Base-by-base conservation (phyloP, 2,329 filamentous ascomycete genomes). In the Nemania sp. region DNA sequence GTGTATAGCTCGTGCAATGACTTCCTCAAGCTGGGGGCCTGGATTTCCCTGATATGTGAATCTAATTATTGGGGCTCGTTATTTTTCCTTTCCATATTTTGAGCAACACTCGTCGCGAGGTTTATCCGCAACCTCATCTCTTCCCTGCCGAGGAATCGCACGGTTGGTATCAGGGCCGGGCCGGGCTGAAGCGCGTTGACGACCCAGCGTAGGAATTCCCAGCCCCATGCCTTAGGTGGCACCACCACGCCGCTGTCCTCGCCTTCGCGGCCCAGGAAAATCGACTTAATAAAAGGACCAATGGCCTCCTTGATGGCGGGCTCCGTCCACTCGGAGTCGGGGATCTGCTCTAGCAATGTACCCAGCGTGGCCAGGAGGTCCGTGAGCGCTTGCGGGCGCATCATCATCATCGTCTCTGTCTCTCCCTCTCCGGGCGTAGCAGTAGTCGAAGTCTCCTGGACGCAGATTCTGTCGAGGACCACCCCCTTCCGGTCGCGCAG, bases 191-290 rank as follows among this genome's bases (percentile, higher is more conserved):
- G 51, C 19, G 61, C 68, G 8, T 36, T 54, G 3, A 70, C 4
- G 17, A 66, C 52, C 67, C 67, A 70, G 22, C 68, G 62, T 34
- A 69, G 48, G 30, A 68, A 54, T 17, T 62, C 58, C 56, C 62
- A 68, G 6, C 67, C 67, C 61, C 64, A 66, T 24, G 26, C 17
- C 28, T 60, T 37, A 20, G 48, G 11, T 23, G 30, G 17, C 19
- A 49, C 14, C 24, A 31, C n/a, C 30, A n/a, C n/a, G n/a, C n/a
- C n/a, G n/a, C n/a, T n/a, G n/a, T 48, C 43, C 12, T 46, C 24
- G 24, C 33, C 49, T 5, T 42, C 22, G 2, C 56, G 42, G 41
- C 48, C 57, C 23, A n/a, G n/a, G n/a, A n/a, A n/a, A n/a, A 68
- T 52, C 6, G 58, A 58, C 15, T 62, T 56, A 26, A 68, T 41